A percentile compares a stretch with the other conserved stretches of the same genome.
Evolutionary conservation across 2,329 filamentous ascomycete species (phyloP).

Genomic region (Phoma herbarum): DNA sequence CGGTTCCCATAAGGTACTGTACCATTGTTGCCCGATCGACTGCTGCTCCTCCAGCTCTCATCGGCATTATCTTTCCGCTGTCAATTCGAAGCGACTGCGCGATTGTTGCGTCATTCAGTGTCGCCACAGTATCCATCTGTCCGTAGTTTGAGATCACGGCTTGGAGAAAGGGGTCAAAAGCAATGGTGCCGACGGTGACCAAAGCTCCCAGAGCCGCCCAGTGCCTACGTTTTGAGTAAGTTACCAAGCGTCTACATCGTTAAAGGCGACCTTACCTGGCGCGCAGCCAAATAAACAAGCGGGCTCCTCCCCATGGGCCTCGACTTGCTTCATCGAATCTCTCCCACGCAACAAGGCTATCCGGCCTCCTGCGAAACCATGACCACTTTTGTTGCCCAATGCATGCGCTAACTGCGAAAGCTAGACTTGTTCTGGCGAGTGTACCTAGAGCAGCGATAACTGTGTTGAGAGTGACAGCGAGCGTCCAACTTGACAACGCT

Average conservation of each 20-base stretch:
- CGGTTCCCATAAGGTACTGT: no score
- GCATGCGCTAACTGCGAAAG: constrained; percentile 25
- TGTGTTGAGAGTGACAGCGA: constrained; percentile 22
- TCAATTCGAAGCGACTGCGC: no score
- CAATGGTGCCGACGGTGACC: constrained; percentile 9
- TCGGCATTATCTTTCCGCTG: no score
- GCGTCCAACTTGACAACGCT: constrained; percentile 15
- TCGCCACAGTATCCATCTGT: constrained; percentile 1
- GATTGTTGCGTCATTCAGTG: no score
- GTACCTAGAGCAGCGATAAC: constrained; percentile 21
- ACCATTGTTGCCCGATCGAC: no score
- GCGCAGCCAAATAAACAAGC: constrained; percentile 21
- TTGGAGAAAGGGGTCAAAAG: constrained; percentile 24
- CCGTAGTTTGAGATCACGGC: constrained; percentile 11
- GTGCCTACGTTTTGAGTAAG: constrained; percentile 1
- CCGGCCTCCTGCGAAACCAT: constrained; percentile 19
- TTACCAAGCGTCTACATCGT: not conserved
- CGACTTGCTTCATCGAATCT: constrained; percentile 28
- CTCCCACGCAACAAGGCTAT: constrained; percentile 11
- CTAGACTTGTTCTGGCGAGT: constrained; percentile 18
- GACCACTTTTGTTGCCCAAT: constrained; percentile 28
- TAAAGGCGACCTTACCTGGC: constrained; percentile 5
- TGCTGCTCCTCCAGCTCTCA: no score
- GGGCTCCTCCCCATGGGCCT: constrained; percentile 22
- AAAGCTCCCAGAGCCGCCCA: constrained; percentile 23